Base-by-base conservation (phyloP, 768 basidiomycete genomes). In the Multifurca ochricompacta region DNA sequence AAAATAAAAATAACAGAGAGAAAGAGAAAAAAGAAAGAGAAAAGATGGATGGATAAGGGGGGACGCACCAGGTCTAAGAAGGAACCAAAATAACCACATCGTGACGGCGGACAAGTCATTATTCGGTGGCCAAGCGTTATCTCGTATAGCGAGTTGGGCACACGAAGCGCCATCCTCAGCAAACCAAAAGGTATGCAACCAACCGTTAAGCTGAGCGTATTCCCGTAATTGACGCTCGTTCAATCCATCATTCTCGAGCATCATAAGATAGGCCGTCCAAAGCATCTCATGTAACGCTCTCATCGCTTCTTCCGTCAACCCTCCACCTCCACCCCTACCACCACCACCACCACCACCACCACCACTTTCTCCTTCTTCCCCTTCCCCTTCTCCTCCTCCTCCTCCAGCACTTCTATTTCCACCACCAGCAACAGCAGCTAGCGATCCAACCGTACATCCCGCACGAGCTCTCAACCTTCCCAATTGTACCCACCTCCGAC, bases 41-140 rank as follows among this genome's bases (percentile, higher is more conserved):
- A 11, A 14, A 41, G 19, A 11, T 6, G 11, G 16, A 30, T 8
- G 3, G 10, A n/a, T 23, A 21, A 25, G n/a, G n/a, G n/a, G n/a
- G n/a, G 28, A 69, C 82, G 60, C 59, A 84, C 87, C 77, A 54
- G 79, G 77, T 21, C 71, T 73, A 14, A 88, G 65, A 34, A 89
- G 68, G 59, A 86, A 79, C 86, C 87, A 91, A 62, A 86, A 79
- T 16, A 90, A 63, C 87, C 86, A 91, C 78, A 88, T 83, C 3
- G 81, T 84, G 42, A 88, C 65, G 3, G 82, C 72, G 41, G 74
- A 77, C 18, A 73, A 69, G 56, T 73, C 72, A 51, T 76, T 71
- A 45, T 80, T 76, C 34, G 69, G 64, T 0, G 82, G 83, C 86
- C 87, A 90, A 3, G 64, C 57, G 19, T 77, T 76, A 8, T 60